Evolutionary conservation across 371 early-diverging fungal genomes (phyloP), one percentile per base, ranked within the genome.

Genomic region (Mortierella polycephala): DNA sequence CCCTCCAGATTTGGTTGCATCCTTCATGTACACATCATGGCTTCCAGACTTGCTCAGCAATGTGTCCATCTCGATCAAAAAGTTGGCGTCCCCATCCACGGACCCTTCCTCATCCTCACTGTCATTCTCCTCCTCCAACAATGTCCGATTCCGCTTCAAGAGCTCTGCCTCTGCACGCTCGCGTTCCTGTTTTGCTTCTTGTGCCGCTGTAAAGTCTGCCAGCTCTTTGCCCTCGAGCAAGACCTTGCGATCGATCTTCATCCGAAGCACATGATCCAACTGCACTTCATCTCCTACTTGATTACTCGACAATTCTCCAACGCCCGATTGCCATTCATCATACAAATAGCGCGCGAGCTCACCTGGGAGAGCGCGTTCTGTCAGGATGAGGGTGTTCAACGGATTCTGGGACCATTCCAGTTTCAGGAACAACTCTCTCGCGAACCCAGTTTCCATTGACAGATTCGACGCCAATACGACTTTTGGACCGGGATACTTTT

Each of bases 161-260:
- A 94, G 67, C 1, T 92, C 91, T 6, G 92, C 92, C 62, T 93
- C 90, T 1, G 91, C 92, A 6, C 91, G 91, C 66, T 92, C 94
- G 45, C 93, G 80, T 68, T 94, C 93, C 42, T 85, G 71, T 55
- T 89, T 80, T 16, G 86, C 88, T 64, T 86, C 85, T 66, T 94
- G 90, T 46, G 82, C 81, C 4, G 85, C 88, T 51, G 86, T 81
- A 74, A 86, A 93, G 44, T 88, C 87, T 5, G 85, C 85, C 23
- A 98, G 83, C 76, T 98, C 99, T 30, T 84, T 88, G 21, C 99
- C 99, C 75, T 94, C 92, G n/a, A 98, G 75, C 6, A 93, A 90
- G 7, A 96, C 93, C 52, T 91, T 90, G 49, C 82, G 75, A 41
- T 88, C 86, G 11, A 79, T 60, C 44, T 61, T 60, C 21, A 75